Evolutionary conservation across 257 asterid genomes (phyloP).

Genomic region (Primulina huaijiensis): DNA sequence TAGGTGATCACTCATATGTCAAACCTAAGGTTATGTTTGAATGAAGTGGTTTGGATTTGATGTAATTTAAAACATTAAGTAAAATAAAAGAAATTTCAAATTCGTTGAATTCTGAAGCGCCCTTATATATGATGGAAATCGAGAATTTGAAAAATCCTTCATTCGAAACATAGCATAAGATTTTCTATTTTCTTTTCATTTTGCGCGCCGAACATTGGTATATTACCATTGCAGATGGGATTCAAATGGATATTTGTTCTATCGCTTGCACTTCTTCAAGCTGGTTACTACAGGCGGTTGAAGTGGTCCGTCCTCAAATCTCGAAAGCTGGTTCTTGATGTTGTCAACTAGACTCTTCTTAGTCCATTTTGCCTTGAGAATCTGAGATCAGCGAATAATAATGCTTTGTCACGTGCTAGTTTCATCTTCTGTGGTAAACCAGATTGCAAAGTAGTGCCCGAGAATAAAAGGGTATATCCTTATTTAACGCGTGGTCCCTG

Average conservation of each 20-base stretch:
- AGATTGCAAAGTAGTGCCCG: background rate
- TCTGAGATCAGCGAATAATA: background rate
- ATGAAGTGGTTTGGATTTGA: too few species aligned
- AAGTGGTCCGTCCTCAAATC: slow-evolving; percentile 61
- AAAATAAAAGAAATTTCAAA: background rate
- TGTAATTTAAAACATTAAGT: background rate
- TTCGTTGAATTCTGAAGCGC: background rate
- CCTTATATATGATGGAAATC: background rate
- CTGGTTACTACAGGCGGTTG: slow-evolving; percentile 57
- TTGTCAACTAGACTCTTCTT: slow-evolving; percentile 39
- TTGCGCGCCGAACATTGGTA: background rate
- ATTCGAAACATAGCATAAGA: too few species aligned
- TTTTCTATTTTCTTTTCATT: background rate
- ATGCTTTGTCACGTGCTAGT: background rate
- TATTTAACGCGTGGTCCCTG: background rate
- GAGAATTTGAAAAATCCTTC: background rate
- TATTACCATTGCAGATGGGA: slow-evolving; percentile 46
- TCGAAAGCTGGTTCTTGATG: slow-evolving; percentile 57
- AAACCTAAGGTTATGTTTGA: too few species aligned
- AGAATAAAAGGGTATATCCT: too few species aligned
- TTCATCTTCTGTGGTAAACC: background rate
- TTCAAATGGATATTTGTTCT: slow-evolving; percentile 68
- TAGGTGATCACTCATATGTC: slow-evolving; percentile 22
- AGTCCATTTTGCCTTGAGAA: background rate
- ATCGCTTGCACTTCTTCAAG: slow-evolving; percentile 62